Percentiles rank a stretch among this genome's conserved stretches.
Evolutionary conservation across 2,329 filamentous ascomycete species (phyloP).

Genomic region (Aspergillus nomiae): DNA sequence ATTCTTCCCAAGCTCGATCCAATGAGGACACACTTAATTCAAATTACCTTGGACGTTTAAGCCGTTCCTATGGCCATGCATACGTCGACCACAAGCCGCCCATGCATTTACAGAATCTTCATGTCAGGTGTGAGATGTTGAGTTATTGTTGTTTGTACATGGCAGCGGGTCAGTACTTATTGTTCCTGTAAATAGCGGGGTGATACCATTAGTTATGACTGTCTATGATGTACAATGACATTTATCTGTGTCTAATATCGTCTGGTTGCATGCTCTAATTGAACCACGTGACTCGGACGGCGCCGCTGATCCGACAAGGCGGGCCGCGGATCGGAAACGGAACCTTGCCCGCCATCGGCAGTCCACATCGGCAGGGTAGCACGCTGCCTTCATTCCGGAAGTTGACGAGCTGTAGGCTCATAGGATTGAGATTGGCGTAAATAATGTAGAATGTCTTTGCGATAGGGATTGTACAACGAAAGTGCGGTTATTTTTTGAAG

Average conservation of each 20-base stretch:
- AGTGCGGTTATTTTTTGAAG: not conserved
- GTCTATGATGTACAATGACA: constrained; percentile 5
- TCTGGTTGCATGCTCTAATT: no score
- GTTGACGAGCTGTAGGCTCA: not conserved
- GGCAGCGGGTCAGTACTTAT: constrained; percentile 16
- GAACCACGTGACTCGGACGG: not conserved
- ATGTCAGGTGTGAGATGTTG: constrained; percentile 3
- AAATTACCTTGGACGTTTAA: not conserved
- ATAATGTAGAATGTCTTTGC: not conserved
- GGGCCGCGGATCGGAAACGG: constrained; percentile 28
- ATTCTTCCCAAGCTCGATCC: not conserved
- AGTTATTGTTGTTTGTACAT: constrained; percentile 21
- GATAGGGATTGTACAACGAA: not conserved
- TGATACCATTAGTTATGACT: constrained; percentile 24
- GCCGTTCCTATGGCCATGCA: not conserved
- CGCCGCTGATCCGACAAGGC: constrained; percentile 6
- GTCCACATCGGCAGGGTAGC: constrained; percentile 10
- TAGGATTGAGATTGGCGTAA: not conserved
- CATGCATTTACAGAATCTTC: not conserved
- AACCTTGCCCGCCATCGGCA: constrained; percentile 18
- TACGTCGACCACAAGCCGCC: not conserved
- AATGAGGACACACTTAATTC: not conserved
- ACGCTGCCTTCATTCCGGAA: constrained; percentile 12
- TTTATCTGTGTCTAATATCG: not conserved
- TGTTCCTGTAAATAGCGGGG: constrained; percentile 26